A percentile compares a stretch with the other conserved stretches of the same genome.
Conservation (phyloP, 2,329 filamentous ascomycete species). For the Thielaviopsis euricoi region DNA sequence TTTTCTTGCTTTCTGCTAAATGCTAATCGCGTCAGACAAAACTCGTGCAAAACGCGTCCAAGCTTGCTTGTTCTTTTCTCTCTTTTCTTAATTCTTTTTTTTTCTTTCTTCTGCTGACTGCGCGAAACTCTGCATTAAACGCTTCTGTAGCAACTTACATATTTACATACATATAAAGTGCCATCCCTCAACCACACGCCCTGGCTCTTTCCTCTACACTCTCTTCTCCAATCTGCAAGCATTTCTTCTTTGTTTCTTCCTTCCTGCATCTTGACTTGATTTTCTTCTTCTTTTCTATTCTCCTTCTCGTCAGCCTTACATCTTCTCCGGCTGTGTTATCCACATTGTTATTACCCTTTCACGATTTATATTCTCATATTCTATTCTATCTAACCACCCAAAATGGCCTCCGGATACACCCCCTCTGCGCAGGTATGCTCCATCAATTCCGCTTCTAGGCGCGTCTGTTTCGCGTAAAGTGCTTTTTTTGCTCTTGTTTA, state of each 20-base stretch:
- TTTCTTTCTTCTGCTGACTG: too few species aligned
- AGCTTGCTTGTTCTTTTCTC: background rate
- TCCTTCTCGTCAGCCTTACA: background rate
- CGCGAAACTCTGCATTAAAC: background rate
- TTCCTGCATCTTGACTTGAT: background rate
- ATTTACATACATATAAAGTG: background rate
- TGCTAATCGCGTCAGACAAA: background rate
- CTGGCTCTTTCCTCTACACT: background rate
- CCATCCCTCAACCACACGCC: background rate
- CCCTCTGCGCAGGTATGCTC: slow-evolving; percentile 40
- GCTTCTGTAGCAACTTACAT: too few species aligned
- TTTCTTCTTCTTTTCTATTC: background rate
- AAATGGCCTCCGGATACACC: slow-evolving; percentile 62
- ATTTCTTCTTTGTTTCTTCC: background rate
- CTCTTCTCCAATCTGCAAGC: background rate
- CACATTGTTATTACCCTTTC: background rate
- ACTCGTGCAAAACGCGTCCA: background rate
- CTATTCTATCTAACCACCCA: slow-evolving; percentile 12
- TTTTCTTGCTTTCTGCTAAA: too few species aligned
- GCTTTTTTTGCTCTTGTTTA: background rate
- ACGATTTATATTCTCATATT: background rate
- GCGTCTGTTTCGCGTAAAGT: background rate
- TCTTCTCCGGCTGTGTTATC: background rate
- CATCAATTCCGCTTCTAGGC: slow-evolving; percentile 1
- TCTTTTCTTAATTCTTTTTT: too few species aligned